These are phyloP conservation scores for Luvunga scandens DNA, from an alignment of 345 rosid species.

Conservation along the genomic window DNA sequence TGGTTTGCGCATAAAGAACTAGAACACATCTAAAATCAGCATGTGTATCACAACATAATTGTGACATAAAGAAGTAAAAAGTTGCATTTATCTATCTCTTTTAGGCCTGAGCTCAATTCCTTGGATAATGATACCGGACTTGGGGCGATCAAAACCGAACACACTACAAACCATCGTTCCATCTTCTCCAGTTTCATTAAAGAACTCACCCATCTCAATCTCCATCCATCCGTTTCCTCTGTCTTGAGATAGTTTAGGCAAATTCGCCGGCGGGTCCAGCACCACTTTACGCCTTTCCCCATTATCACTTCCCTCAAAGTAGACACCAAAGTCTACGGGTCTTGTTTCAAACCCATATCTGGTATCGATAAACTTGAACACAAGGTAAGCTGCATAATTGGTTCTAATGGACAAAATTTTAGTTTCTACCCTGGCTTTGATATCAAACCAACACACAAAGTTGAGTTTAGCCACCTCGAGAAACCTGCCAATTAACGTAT, in stretches of 20 bases:
- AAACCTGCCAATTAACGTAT: no score
- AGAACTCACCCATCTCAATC: conserved; percentile 40
- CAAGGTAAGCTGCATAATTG: conserved; percentile 27
- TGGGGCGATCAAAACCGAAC: no score
- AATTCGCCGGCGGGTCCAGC: neutral
- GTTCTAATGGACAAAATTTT: conserved; percentile 14
- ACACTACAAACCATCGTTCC: neutral
- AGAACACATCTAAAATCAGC: no score
- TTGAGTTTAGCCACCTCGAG: conserved; percentile 26
- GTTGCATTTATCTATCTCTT: no score
- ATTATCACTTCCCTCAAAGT: neutral
- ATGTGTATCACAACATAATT: no score
- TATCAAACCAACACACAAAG: conserved; percentile 7
- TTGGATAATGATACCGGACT: no score
- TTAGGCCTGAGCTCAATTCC: no score
- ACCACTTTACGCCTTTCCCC: neutral
- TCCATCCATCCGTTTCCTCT: conserved; percentile 46
- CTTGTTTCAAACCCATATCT: neutral
- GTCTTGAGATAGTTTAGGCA: neutral
- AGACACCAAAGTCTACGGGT: conserved; percentile 9
- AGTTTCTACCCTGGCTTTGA: conserved; percentile 18
- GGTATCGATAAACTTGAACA: conserved; percentile 3
- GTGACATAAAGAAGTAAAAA: no score
- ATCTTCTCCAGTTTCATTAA: conserved; percentile 30
- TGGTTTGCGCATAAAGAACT: no score